Percentiles rank a stretch among this genome's conserved stretches.
Evolutionary conservation across 306 rosid species (phyloP).

Genomic region (Sechiopsis laciniata): DNA sequence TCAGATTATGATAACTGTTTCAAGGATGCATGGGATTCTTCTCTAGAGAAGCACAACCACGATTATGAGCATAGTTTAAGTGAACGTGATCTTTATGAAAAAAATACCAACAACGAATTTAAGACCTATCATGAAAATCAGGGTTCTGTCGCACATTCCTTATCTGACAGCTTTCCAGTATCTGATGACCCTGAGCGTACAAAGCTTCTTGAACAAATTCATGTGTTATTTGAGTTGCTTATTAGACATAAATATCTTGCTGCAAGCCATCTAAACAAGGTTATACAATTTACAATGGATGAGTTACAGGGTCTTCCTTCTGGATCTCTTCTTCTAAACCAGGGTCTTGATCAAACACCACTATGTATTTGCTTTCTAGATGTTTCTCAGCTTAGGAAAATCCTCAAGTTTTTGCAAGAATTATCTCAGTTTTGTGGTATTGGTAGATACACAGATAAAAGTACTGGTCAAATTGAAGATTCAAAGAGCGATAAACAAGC

Average conservation of each 20-base stretch:
- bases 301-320: constrained; percentile 68
- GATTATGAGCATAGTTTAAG: constrained; percentile 28
- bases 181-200: constrained; percentile 65
- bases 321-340: constrained; percentile 70
- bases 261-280: constrained; percentile 71
- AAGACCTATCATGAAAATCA: constrained; percentile 38
- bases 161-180: constrained; percentile 26
- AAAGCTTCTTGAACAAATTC: constrained; percentile 80
- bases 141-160: constrained; percentile 32
- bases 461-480: no score
- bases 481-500: constrained; percentile 31
- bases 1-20: constrained; percentile 41
- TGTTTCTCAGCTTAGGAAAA: constrained; percentile 65
- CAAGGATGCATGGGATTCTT: constrained; percentile 51
- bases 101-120: constrained; percentile 34
- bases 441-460: constrained; percentile 59
- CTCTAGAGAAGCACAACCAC: constrained; percentile 35
- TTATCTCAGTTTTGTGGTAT: constrained; percentile 68
- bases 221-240: constrained; percentile 58
- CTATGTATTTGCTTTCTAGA: constrained; percentile 85
- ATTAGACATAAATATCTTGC: constrained; percentile 73
- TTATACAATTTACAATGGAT: constrained; percentile 68
- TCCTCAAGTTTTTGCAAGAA: constrained; percentile 86
- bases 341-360: constrained; percentile 70
- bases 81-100: constrained; percentile 29